Evolutionary conservation across 257 asterid species (phyloP), one percentile per base, ranked within the genome.

Genomic region (Lantana camara): DNA sequence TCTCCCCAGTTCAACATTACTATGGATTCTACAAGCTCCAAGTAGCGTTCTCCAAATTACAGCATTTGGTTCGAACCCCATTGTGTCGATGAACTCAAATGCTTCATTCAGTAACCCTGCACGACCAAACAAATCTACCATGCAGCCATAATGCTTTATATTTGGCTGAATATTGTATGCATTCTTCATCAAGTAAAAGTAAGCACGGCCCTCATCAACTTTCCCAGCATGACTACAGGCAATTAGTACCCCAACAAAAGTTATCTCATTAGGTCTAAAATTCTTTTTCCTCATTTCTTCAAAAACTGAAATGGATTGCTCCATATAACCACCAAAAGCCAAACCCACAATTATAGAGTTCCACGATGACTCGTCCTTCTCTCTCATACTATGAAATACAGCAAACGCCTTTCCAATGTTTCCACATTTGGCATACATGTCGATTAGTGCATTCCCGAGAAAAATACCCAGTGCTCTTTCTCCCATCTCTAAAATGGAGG

Each of bases 401-500:
- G 72, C 68, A 24, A 82, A 70, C 23, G 95, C 85, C 73, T 83
- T 88, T 20, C 61, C 57, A 15, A 80, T 80, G 74, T 57, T 74
- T 12, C 96, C 95, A 20, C 95, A 88, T 73, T 84, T 85, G 8
- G 91, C 82, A 55, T 85, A 88, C 96, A 88, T 85, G 69, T 88
- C 96, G 12, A 81, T 80, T 8, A 85, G 84, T 19, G 91, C 84
- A 82, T 85, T 88, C 1, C 95, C 88, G 11, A 79, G 75, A 45
- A 76, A 64, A 57, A 73, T 35, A 19, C 81, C 73, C 38, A 79
- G 24, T 1, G 53, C 82, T 0, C 86, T 84, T 40, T 70, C 61
- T 1, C 78, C 76, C 73, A 76, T 85, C 60, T 69, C 84, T 64
- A 52, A 5, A 64, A 81, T 45, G 35, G 87, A 79, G 58, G 5